Evolutionary conservation across 1,284 basidiomycete species (phyloP).

Genomic region (Austroboletus rostrupii): DNA sequence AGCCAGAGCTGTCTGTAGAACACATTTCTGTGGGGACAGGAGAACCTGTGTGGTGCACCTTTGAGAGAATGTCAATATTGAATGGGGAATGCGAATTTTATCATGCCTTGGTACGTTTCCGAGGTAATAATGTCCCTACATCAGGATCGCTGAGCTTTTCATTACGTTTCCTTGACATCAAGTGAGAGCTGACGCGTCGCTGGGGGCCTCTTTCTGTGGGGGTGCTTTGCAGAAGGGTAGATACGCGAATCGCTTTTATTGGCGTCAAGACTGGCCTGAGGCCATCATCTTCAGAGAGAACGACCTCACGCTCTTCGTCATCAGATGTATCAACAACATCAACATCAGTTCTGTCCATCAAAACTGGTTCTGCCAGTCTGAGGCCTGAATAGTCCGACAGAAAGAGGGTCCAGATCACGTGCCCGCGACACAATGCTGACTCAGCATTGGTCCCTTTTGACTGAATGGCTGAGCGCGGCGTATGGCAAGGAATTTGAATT

Average conservation of each 20-base stretch:
- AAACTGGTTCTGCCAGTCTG: neutral
- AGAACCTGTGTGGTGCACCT: conserved; percentile 10
- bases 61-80: conserved; percentile 13
- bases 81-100: neutral
- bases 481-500: too few relatives aligned
- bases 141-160: conserved; percentile 9
- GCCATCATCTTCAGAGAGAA: conserved; percentile 9
- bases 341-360: conserved; percentile 38
- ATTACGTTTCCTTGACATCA: neutral
- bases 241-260: neutral
- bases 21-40: neutral
- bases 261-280: conserved; percentile 1
- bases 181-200: neutral
- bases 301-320: conserved; percentile 47
- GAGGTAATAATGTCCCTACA: conserved; percentile 18
- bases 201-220: neutral
- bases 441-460: too few relatives aligned
- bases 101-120: conserved; percentile 31
- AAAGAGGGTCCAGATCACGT: conserved; percentile 18
- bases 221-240: conserved; percentile 2
- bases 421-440: conserved; percentile 8
- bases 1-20: neutral
- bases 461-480: too few relatives aligned
- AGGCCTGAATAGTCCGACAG: neutral
- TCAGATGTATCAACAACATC: conserved; percentile 62